Conservation (phyloP, 495 filamentous ascomycete genomes). For the Cudoniella acicularis region DNA sequence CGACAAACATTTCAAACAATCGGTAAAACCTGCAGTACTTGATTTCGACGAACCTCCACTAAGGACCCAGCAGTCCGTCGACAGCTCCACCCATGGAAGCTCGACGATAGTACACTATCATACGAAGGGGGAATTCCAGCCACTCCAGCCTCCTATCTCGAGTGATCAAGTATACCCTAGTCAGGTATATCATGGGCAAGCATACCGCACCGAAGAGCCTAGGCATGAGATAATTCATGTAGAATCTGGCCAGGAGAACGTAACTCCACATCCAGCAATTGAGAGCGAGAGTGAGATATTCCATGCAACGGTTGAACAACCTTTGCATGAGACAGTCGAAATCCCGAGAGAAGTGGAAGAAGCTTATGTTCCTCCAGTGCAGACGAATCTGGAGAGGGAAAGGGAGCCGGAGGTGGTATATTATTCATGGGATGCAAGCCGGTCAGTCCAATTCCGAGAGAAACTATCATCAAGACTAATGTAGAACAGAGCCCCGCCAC, state of each 20-base stretch:
- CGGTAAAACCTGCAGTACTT: constrained; percentile 37
- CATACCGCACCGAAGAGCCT: background rate
- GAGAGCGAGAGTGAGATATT: constrained; percentile 18
- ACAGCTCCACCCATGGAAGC: constrained; percentile 13
- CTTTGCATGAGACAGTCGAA: constrained; percentile 19
- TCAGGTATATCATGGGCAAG: too few relatives aligned
- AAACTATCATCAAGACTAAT: constrained; percentile 16
- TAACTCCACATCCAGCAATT: constrained; percentile 17
- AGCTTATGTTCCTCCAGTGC: constrained; percentile 20
- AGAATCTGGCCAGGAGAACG: constrained; percentile 18
- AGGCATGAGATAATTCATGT: constrained; percentile 16
- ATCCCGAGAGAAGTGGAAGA: constrained; percentile 11
- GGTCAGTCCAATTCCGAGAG: constrained; percentile 38
- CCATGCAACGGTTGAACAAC: constrained; percentile 21
- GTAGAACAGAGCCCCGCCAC: constrained; percentile 63
- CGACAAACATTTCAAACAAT: constrained; percentile 71
- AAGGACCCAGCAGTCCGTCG: constrained; percentile 19
- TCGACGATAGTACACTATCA: constrained; percentile 46
- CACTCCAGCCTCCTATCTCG: constrained; percentile 17
- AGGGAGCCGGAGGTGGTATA: constrained; percentile 17
- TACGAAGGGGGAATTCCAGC: constrained; percentile 51
- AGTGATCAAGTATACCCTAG: background rate
- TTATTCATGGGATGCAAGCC: constrained; percentile 64
- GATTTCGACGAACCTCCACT: background rate
- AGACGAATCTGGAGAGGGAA: constrained; percentile 11